Percentiles rank a stretch among this genome's conserved stretches.
Evolutionary conservation across 371 early-diverging fungal species (phyloP).

Genomic region (Apophysomyces elegans): DNA sequence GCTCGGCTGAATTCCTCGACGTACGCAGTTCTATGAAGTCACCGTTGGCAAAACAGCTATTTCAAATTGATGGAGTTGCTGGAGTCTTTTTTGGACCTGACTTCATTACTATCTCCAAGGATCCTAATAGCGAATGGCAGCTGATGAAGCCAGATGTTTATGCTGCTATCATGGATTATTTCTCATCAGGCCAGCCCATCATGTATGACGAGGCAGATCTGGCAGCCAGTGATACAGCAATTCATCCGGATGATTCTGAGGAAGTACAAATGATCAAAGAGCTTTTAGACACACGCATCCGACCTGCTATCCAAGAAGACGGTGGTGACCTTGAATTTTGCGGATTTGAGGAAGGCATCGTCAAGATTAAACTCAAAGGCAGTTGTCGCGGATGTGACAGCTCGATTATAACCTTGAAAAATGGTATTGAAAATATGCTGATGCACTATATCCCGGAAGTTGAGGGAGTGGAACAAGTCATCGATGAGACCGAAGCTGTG

Average conservation of each 20-base stretch:
- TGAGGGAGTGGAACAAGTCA: slow-evolving; percentile 88
- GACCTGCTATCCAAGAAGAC: slow-evolving; percentile 97
- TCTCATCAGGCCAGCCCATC: slow-evolving; percentile 83
- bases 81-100: slow-evolving; percentile 92
- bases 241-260: slow-evolving; percentile 84
- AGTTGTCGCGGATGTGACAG: slow-evolving; percentile 95
- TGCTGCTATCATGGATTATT: slow-evolving; percentile 94
- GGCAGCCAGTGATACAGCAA: slow-evolving; percentile 68
- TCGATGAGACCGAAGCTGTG: slow-evolving; percentile 54
- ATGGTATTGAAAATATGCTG: slow-evolving; percentile 98
- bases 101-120: slow-evolving; percentile 93
- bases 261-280: slow-evolving; percentile 97
- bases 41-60: slow-evolving; percentile 88
- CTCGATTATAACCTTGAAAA: slow-evolving; percentile 89
- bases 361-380: slow-evolving; percentile 92
- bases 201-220: slow-evolving; percentile 57
- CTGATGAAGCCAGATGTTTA: slow-evolving; percentile 96
- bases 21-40: slow-evolving; percentile 80
- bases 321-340: slow-evolving; percentile 97
- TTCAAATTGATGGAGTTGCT: slow-evolving; percentile 88
- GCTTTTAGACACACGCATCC: slow-evolving; percentile 91
- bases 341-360: slow-evolving; percentile 88
- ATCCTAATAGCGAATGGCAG: slow-evolving; percentile 85
- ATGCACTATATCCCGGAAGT: slow-evolving; percentile 98
- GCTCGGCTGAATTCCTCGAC: slow-evolving; percentile 80